Percentiles rank a stretch among this genome's conserved stretches.
Evolutionary conservation across 2,329 filamentous ascomycete genomes (phyloP).

Genomic region (Coniochaeta prunicola): DNA sequence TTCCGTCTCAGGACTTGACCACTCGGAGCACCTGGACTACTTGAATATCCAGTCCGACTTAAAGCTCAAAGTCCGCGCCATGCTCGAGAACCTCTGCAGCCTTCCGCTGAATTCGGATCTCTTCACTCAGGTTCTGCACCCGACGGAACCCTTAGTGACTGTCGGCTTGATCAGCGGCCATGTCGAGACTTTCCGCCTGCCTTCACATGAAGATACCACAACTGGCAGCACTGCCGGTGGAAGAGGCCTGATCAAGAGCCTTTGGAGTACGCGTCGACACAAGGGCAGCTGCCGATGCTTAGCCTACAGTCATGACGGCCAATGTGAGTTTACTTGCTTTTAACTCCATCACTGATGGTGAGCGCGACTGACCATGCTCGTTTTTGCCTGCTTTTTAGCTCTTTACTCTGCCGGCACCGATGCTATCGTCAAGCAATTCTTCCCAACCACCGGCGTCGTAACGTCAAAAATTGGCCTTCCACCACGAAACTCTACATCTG

Average conservation of each 20-base stretch:
- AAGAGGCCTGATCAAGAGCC: constrained; percentile 68
- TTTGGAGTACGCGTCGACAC: constrained; percentile 83
- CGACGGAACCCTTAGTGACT: constrained; percentile 73
- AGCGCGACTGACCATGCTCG: constrained; percentile 1
- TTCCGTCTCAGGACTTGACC: not conserved
- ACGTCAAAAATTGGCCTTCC: constrained; percentile 78
- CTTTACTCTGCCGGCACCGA: constrained; percentile 58
- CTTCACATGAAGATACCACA: constrained; percentile 44
- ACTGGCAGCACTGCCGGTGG: constrained; percentile 49
- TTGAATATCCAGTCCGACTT: not conserved
- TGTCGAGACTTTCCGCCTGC: constrained; percentile 75
- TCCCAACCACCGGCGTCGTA: constrained; percentile 55
- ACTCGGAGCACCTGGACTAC: too few relatives aligned
- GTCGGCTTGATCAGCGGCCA: constrained; percentile 81
- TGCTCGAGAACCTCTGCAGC: constrained; percentile 91
- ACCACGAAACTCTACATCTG: constrained; percentile 42
- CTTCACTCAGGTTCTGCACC: constrained; percentile 83
- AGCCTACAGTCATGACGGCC: constrained; percentile 71
- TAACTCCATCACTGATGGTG: not conserved
- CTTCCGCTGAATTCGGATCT: constrained; percentile 80
- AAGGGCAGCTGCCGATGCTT: constrained; percentile 88
- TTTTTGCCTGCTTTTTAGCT: constrained; percentile 24
- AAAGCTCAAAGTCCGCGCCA: constrained; percentile 24
- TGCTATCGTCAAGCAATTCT: constrained; percentile 47
- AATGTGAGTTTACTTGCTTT: constrained; percentile 39